Percentiles rank a stretch among this genome's conserved stretches.
phyloP scores from a whole-genome alignment of 208 protist genomes.

The Leishmania aethiopica region DNA sequence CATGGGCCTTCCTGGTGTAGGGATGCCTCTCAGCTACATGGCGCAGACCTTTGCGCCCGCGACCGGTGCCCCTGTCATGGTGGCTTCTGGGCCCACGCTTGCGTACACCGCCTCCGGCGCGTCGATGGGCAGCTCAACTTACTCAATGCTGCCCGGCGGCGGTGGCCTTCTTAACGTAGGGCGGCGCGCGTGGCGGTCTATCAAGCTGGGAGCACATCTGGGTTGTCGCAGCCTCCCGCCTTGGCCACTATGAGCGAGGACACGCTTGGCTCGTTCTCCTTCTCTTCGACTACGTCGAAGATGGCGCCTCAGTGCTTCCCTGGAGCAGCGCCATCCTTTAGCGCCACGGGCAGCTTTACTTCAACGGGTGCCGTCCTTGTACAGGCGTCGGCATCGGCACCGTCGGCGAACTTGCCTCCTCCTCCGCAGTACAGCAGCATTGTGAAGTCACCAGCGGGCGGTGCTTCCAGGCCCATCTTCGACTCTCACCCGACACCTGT shows the following conservation, averaged over 20 bases:
- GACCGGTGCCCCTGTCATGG: neutral
- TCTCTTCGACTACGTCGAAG: neutral
- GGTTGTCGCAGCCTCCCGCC: neutral
- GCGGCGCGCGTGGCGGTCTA: neutral
- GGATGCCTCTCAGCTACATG: neutral
- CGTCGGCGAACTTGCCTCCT: neutral
- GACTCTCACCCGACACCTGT: neutral
- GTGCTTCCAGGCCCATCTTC: neutral
- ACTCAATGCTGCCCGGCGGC: neutral
- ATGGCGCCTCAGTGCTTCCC: neutral
- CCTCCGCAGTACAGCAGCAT: conserved; percentile 6
- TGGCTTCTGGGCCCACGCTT: neutral
- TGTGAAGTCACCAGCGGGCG: neutral
- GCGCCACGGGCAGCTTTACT: neutral
- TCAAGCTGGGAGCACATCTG: neutral
- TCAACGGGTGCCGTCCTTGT: neutral
- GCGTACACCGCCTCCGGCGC: neutral
- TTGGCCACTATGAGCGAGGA: neutral
- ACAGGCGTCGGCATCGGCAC: neutral
- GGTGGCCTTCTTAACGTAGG: neutral
- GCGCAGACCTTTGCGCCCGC: neutral
- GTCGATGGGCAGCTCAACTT: neutral
- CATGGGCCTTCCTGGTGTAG: neutral
- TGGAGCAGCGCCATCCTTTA: neutral
- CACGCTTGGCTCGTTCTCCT: neutral